Base-by-base conservation (phyloP, 805 yeast species). In the Saccharomycopsis sp. region DNA sequence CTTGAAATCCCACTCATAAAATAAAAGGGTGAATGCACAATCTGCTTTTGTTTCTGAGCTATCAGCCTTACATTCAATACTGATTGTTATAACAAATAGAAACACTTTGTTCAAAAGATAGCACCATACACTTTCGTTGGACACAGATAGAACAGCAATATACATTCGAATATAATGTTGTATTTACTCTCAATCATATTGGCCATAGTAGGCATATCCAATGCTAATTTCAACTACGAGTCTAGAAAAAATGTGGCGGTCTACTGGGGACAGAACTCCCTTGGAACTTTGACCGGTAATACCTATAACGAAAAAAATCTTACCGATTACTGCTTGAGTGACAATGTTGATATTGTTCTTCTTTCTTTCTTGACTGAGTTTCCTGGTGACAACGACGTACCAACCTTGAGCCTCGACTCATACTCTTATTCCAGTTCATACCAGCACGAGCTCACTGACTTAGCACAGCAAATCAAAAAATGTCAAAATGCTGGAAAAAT, bases 221-320 rank as follows among this genome's bases (percentile, higher is more conserved):
- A 44, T 44, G 55, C 50, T 21, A 21, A 54, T 77, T 74, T 72
- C 55, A 68, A 70, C 60, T 65, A 75, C 8, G 57, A 69, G 16
- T 69, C 83, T 40, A 75, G 78, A 52, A 66, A 76, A 34, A 87
- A 89, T 63, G 80, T 89, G 47, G 96, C 86, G 23, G 77, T 87
- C 8, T 90, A 90, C 72, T 90, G 97, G 97, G 97, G 97, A 57
- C 96, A 89, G 72, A 80, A 81, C 65, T 82, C 91, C 15, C 83
- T 80, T 18, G 89, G 88, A 7, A 66, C 76, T 14, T 84, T 57
- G 5, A 41, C 50, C 8, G 81, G 65, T 71, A 73, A 57, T 61
- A 67, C 1, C 58, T 74, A 34, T 68, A 75, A 59, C 40, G 79
- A 78, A 63, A 67, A 74, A 57, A 65, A 72, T 18, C 71, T 79